Percentiles rank a stretch among this genome's conserved stretches.
Evolutionary conservation across 345 rosid species (phyloP).

Genomic region (Eucalyptus pauciflora): DNA sequence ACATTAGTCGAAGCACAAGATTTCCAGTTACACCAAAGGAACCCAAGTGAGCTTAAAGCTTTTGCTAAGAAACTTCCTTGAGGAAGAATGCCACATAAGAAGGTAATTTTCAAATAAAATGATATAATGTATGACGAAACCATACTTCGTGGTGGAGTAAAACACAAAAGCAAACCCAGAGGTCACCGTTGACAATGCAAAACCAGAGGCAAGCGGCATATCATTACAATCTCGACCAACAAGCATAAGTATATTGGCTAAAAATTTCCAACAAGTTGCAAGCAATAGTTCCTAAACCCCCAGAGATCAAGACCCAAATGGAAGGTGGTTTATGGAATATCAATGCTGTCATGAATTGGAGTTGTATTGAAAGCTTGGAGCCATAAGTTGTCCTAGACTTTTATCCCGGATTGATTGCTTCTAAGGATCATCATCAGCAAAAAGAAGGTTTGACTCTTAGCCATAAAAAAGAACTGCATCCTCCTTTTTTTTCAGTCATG

Average conservation of each 20-base stretch:
- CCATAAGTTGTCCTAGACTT: not conserved
- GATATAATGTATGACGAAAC: not conserved
- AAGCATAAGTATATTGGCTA: not conserved
- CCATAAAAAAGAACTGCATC: not conserved
- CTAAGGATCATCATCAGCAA: not conserved
- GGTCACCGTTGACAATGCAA: not conserved
- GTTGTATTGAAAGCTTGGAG: not conserved
- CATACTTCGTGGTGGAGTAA: not conserved
- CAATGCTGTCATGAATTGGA: not conserved
- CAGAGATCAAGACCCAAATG: not conserved
- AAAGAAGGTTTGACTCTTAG: not conserved
- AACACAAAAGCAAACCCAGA: not conserved
- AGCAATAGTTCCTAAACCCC: not conserved
- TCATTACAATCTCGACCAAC: not conserved
- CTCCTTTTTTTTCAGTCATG: not conserved
- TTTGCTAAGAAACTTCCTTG: fast-evolving
- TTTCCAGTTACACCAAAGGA: not conserved
- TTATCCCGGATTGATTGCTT: not conserved
- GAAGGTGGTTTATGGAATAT: not conserved
- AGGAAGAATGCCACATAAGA: not conserved
- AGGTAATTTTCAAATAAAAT: not conserved
- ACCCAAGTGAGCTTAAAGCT: not conserved
- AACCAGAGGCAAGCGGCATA: not conserved
- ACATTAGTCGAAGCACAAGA: not conserved
- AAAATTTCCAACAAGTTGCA: not conserved